phyloP scores from a whole-genome alignment of 768 basidiomycete species.

The Mycena chlorophos region DNA sequence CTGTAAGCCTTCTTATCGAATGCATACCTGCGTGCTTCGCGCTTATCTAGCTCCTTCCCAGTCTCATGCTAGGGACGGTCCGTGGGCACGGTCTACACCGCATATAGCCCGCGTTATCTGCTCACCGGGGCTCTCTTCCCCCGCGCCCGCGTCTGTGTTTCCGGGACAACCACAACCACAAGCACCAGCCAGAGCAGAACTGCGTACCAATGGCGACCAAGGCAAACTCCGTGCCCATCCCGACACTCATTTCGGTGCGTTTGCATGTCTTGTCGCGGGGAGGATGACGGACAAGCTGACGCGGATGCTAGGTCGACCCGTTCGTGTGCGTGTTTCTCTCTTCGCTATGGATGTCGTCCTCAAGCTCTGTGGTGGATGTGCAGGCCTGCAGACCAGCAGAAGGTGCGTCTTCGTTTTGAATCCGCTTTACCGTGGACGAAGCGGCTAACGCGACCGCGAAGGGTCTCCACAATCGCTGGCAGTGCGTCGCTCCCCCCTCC shows the following conservation, averaged over 20 bases:
- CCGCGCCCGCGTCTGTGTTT: too few species aligned
- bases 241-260: slow-evolving; percentile 56
- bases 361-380: background rate
- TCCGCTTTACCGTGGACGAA: too few species aligned
- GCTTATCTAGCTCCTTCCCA: too few species aligned
- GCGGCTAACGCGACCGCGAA: slow-evolving; percentile 23
- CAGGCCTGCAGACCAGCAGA: slow-evolving; percentile 56
- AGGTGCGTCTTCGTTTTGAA: slow-evolving; percentile 39
- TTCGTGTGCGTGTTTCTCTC: slow-evolving; percentile 50
- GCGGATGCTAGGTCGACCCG: slow-evolving; percentile 57
- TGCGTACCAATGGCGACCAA: slow-evolving; percentile 70
- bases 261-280: background rate
- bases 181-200: too few species aligned
- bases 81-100: too few species aligned
- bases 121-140: too few species aligned
- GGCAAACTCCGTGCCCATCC: slow-evolving; percentile 61
- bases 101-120: too few species aligned
- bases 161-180: too few species aligned
- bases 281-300: background rate
- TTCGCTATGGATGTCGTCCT: background rate
- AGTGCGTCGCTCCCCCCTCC: too few species aligned
- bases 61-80: too few species aligned
- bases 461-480: slow-evolving; percentile 75
- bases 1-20: too few species aligned
- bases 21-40: too few species aligned